Conservation (phyloP, 805 yeast species). For the Candida krabiensis region DNA sequence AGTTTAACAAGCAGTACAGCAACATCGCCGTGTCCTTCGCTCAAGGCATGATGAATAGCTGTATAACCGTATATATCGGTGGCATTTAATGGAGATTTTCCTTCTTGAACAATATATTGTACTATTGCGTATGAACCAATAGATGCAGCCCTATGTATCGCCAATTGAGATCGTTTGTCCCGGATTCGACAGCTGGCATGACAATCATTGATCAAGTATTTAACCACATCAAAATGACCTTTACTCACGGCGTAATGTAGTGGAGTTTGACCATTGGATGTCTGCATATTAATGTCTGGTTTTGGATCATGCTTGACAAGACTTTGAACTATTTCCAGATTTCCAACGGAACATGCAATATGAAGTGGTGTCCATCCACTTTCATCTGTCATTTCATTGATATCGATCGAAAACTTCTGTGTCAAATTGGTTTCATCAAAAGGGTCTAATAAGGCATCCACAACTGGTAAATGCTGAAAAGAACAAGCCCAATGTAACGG, state of each 20-base stretch:
- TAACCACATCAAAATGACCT: slow-evolving; percentile 53
- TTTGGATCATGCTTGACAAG: slow-evolving; percentile 51
- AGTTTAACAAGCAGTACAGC: slow-evolving; percentile 59
- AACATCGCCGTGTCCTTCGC: slow-evolving; percentile 85
- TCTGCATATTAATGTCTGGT: slow-evolving; percentile 61
- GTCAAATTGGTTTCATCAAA: slow-evolving; percentile 21
- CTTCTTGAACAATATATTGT: slow-evolving; percentile 48
- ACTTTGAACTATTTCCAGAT: slow-evolving; percentile 47
- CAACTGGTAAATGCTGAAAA: slow-evolving; percentile 52
- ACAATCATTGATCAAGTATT: slow-evolving; percentile 49
- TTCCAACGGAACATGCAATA: slow-evolving; percentile 77
- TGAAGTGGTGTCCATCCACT: slow-evolving; percentile 91
- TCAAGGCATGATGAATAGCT: slow-evolving; percentile 83
- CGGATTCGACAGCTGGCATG: slow-evolving; percentile 63
- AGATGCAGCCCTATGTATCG: slow-evolving; percentile 83
- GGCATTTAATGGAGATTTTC: slow-evolving; percentile 64
- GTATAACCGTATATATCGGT: slow-evolving; percentile 80
- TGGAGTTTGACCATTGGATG: slow-evolving; percentile 67
- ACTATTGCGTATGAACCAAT: slow-evolving; percentile 64
- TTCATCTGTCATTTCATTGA: slow-evolving; percentile 68
- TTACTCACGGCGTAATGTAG: slow-evolving; percentile 78
- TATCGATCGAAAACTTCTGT: slow-evolving; percentile 43
- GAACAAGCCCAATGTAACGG: slow-evolving; percentile 91
- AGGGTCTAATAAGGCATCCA: slow-evolving; percentile 43
- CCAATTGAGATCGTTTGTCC: slow-evolving; percentile 64